Evolutionary conservation across 805 yeast genomes (phyloP), one percentile per base, ranked within the genome.

Genomic region (Kuraishia ogatae): DNA sequence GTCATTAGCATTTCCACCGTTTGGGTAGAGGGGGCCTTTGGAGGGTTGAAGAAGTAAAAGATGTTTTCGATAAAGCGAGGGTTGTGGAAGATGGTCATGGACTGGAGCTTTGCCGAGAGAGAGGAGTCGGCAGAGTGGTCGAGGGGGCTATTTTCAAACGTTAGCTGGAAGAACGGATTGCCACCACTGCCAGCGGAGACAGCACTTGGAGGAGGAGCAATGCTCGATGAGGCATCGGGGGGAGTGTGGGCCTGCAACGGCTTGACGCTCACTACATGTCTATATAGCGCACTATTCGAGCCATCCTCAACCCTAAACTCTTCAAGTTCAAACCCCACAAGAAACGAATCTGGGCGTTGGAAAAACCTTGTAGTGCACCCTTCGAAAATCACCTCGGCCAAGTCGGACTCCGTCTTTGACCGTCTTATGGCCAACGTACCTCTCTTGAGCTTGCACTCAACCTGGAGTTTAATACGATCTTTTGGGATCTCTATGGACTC

Each of bases 281-380:
- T 90, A 68, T 89, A 92, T n/a, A 90, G 69, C 0, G 96, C 81
- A 2, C 81, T 76, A 0, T 82, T 80, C 0, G 96, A 84, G 4
- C 96, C 92, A 72, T 94, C 99, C 63, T 89, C 94, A 13, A 96
- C 85, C 57, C 84, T 80, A 64, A 94, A 82, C 64, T 90, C 96
- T 57, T 86, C 83, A 58, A 94, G 75, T 53, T 89, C 84, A 65
- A 92, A 84, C 52, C 83, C 81, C 1, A 89, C 73, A 52, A 84
- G 68, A 61, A 82, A 83, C 0, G 98, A 91, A 60, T 86, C 91
- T 1, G 90, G 86, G 49, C 97, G 76, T 64, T 89, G 92, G 55
- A 76, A 77, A 56, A 89, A 78, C 55, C 84, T 85, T 2, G 89
- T 78, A 46, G 82, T 78, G 63, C 96, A 89, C 2, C 94, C 93